A percentile compares a stretch with the other conserved stretches of the same genome.
Evolutionary conservation across 2,329 filamentous ascomycete genomes (phyloP).

Genomic region (Fusarium tjaetaba): DNA sequence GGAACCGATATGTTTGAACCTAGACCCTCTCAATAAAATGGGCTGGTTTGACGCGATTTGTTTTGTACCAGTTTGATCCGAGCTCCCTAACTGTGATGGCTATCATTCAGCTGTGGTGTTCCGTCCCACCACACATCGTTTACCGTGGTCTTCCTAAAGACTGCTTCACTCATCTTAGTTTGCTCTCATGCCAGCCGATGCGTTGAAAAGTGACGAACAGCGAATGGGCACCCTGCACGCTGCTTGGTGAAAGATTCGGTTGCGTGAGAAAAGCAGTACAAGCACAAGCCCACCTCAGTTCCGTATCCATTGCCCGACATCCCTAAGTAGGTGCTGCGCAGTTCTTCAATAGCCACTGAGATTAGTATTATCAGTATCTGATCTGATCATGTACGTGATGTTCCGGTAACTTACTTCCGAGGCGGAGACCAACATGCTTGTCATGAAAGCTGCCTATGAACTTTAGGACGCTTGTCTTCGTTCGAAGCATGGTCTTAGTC

Average conservation of each 20-base stretch:
- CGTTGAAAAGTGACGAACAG: too few species aligned
- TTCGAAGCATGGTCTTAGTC: background rate
- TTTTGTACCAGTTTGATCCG: too few species aligned
- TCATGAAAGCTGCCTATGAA: background rate
- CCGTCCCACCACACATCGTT: too few species aligned
- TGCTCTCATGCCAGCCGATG: too few species aligned
- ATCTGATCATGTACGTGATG: background rate
- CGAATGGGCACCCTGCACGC: too few species aligned
- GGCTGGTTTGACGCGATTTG: too few species aligned
- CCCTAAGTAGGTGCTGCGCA: background rate
- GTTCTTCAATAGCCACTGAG: slow-evolving; percentile 6
- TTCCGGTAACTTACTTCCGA: background rate
- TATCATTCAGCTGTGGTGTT: too few species aligned
- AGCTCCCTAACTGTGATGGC: too few species aligned
- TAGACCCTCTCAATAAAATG: too few species aligned
- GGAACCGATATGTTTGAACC: too few species aligned
- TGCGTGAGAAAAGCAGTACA: background rate
- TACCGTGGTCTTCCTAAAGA: too few species aligned
- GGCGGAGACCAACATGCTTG: background rate
- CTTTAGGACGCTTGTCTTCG: background rate
- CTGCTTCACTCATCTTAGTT: too few species aligned
- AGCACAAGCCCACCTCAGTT: background rate
- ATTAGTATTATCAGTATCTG: background rate
- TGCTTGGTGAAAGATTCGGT: background rate
- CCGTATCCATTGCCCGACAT: background rate